phyloP scores from a whole-genome alignment of 495 filamentous ascomycete genomes.

The Xylaria sp. region DNA sequence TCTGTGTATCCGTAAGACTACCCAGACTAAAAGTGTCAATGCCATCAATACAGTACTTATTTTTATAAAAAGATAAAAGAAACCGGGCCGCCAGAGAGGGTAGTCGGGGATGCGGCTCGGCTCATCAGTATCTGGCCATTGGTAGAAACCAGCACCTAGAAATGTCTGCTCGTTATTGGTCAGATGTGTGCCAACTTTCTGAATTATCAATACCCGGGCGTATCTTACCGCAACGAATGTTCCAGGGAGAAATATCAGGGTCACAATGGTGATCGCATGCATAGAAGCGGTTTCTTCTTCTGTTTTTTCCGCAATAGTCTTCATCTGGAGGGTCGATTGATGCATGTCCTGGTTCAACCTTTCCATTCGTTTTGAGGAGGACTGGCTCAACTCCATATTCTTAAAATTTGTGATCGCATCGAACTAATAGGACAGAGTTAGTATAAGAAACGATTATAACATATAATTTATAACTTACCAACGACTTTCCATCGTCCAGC shows the following conservation, averaged over 20 bases:
- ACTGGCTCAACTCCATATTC: slow-evolving; percentile 25
- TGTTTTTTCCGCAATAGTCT: slow-evolving; percentile 41
- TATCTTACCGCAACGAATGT: slow-evolving; percentile 51
- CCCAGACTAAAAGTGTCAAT: too few species aligned
- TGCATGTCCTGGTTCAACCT: slow-evolving; percentile 23
- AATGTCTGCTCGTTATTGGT: too few species aligned
- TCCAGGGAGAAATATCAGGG: slow-evolving; percentile 52
- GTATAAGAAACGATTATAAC: neutral
- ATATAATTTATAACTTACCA: slow-evolving; percentile 25
- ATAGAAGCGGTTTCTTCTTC: slow-evolving; percentile 46
- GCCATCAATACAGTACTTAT: too few species aligned
- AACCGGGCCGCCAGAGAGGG: too few species aligned
- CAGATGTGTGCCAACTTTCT: too few species aligned
- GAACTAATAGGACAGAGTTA: slow-evolving; percentile 18
- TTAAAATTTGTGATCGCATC: slow-evolving; percentile 28
- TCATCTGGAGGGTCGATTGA: slow-evolving; percentile 29
- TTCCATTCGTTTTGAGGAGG: slow-evolving; percentile 17
- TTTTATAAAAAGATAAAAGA: too few species aligned
- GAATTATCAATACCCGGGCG: too few species aligned
- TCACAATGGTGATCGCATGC: slow-evolving; percentile 53
- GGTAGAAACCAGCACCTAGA: too few species aligned
- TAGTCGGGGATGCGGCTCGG: too few species aligned
- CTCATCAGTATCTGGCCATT: too few species aligned
- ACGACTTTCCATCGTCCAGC: slow-evolving; percentile 30
- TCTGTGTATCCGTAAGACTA: too few species aligned